A percentile compares a stretch with the other conserved stretches of the same genome.
These are phyloP conservation scores for Xylaria bambusicola DNA, from an alignment of 495 filamentous ascomycete genomes.

Conservation along the genomic window DNA sequence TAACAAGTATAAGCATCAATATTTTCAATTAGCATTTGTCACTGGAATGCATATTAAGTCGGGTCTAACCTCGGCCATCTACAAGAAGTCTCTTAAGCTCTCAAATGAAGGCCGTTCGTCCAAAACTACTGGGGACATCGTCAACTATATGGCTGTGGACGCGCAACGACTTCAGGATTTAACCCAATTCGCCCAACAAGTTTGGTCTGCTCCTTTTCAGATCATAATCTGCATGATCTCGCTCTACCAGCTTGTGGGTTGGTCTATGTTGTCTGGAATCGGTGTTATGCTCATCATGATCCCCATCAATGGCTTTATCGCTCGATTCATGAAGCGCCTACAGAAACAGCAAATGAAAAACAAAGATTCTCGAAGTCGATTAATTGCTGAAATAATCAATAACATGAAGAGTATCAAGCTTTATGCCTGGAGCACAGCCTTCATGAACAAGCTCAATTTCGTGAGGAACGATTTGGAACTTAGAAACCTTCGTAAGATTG, in stretches of 20 bases:
- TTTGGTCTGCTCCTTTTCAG: constrained; percentile 97
- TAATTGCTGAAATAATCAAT: constrained; percentile 98
- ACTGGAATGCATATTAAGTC: constrained; percentile 97
- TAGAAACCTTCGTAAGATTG: constrained; percentile 93
- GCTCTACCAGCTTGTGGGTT: constrained; percentile 88
- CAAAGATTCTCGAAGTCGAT: constrained; percentile 87
- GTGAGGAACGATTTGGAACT: constrained; percentile 95
- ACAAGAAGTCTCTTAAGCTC: constrained; percentile 82
- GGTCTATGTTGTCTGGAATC: constrained; percentile 95
- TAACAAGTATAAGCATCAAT: constrained; percentile 75
- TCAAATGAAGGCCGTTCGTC: constrained; percentile 89
- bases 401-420: constrained; percentile 99
- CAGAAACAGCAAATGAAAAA: constrained; percentile 99
- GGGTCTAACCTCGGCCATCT: constrained; percentile 84
- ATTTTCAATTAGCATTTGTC: constrained; percentile 93
- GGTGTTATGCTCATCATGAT: constrained; percentile 98
- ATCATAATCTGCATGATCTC: constrained; percentile 94
- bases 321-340: constrained; percentile 86
- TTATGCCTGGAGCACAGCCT: constrained; percentile 95
- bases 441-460: constrained; percentile 94
- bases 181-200: constrained; percentile 90
- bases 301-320: constrained; percentile 91
- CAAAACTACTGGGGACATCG: constrained; percentile 96
- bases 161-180: constrained; percentile 93
- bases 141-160: constrained; percentile 98